These are phyloP conservation scores for Pleurotus giganteus DNA, from an alignment of 768 basidiomycete genomes.

Conservation along the genomic window DNA sequence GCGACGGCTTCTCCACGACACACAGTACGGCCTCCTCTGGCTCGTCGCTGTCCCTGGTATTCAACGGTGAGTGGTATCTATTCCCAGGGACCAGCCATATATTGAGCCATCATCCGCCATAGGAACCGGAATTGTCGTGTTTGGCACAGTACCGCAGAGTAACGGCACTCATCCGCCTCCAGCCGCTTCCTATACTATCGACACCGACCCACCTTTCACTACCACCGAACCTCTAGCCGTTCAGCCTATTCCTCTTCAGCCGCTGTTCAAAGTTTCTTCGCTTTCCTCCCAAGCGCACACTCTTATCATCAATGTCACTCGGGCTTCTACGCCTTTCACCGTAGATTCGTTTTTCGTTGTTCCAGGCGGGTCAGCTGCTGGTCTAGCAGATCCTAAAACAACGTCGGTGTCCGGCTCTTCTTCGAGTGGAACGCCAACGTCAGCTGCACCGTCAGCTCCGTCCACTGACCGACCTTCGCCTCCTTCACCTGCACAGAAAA, in stretches of 20 bases:
- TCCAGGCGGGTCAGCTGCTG: constrained; percentile 16
- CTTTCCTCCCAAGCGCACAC: constrained; percentile 30
- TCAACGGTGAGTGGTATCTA: constrained; percentile 31
- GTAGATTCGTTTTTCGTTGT: constrained; percentile 38
- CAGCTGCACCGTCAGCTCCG: background rate
- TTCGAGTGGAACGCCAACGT: background rate
- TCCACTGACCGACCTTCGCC: background rate
- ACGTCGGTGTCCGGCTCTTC: background rate
- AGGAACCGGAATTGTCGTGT: constrained; percentile 47
- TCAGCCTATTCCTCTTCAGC: constrained; percentile 33
- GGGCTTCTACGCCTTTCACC: constrained; percentile 34
- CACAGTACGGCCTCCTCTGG: constrained; percentile 32
- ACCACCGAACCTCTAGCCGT: constrained; percentile 36
- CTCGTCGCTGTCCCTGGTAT: constrained; percentile 31
- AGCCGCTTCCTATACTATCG: constrained; percentile 37
- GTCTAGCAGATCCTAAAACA: background rate
- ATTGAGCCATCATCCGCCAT: background rate
- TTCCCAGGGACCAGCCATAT: background rate
- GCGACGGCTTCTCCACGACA: constrained; percentile 26
- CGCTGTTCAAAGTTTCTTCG: constrained; percentile 34
- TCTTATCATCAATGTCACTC: constrained; percentile 36
- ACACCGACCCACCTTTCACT: constrained; percentile 27
- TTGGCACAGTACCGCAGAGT: constrained; percentile 43
- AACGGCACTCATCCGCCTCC: constrained; percentile 33
- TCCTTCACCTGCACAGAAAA: background rate